Percentiles rank a stretch among this genome's conserved stretches.
These are phyloP conservation scores for Ogataea kodamae DNA, from an alignment of 805 yeast genomes.

Conservation along the genomic window DNA sequence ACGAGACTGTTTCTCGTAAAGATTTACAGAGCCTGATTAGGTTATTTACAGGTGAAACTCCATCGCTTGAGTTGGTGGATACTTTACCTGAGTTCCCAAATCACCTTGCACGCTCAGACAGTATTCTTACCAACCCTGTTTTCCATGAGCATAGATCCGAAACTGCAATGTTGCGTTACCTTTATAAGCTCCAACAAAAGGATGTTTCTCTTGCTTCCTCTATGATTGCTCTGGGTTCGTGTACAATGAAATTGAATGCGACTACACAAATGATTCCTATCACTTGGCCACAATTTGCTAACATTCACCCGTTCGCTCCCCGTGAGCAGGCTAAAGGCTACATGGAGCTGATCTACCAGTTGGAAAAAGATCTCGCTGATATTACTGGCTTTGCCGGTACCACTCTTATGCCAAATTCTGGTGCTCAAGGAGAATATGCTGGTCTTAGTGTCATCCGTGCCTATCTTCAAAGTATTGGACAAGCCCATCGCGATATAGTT, in stretches of 20 bases:
- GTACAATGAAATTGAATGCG: slow-evolving; percentile 96
- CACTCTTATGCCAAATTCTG: slow-evolving; percentile 94
- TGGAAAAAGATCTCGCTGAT: slow-evolving; percentile 80
- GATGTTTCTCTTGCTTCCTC: slow-evolving; percentile 93
- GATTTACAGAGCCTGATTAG: slow-evolving; percentile 59
- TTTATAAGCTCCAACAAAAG: slow-evolving; percentile 78
- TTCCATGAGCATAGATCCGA: slow-evolving; percentile 89
- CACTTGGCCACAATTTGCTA: slow-evolving; percentile 89
- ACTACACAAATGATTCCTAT: slow-evolving; percentile 94
- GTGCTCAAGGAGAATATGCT: slow-evolving; percentile 97
- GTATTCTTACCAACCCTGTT: slow-evolving; percentile 65
- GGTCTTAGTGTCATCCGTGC: slow-evolving; percentile 84
- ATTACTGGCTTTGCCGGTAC: slow-evolving; percentile 93
- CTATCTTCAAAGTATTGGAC: slow-evolving; percentile 69
- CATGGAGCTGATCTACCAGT: slow-evolving; percentile 64
- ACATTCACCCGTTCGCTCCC: slow-evolving; percentile 93
- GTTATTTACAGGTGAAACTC: slow-evolving; percentile 50
- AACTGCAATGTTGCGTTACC: slow-evolving; percentile 89
- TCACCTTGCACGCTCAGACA: slow-evolving; percentile 52
- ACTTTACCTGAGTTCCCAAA: slow-evolving; percentile 48
- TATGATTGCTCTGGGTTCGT: slow-evolving; percentile 96
- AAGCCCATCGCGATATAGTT: slow-evolving; percentile 75
- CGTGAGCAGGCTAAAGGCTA: slow-evolving; percentile 86
- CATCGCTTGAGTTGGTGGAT: slow-evolving; percentile 21
- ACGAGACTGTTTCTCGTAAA: slow-evolving; percentile 70